phyloP scores from a whole-genome alignment of 371 early-diverging fungal genomes.

The Apophysomyces trapeziformis region DNA sequence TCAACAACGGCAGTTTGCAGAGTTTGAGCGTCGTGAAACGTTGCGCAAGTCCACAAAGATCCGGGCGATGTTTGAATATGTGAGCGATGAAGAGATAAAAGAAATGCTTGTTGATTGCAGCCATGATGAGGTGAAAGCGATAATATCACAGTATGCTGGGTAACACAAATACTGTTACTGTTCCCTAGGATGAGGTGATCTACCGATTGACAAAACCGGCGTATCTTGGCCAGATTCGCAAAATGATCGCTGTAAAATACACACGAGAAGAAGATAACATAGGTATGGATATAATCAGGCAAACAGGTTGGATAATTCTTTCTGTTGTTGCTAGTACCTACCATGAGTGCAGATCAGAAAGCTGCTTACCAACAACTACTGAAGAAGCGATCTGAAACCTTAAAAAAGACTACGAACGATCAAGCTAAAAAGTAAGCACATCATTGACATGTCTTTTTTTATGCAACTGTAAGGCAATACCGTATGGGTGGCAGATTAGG shows the following conservation, averaged over 20 bases:
- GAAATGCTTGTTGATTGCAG: slow-evolving; percentile 75
- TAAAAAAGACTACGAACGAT: slow-evolving; percentile 75
- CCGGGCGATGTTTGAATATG: slow-evolving; percentile 70
- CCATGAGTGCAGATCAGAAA: slow-evolving; percentile 76
- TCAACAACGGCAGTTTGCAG: slow-evolving; percentile 83
- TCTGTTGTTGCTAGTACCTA: slow-evolving; percentile 18
- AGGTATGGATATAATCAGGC: slow-evolving; percentile 15
- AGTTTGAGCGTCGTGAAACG: slow-evolving; percentile 76
- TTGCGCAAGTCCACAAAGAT: slow-evolving; percentile 72
- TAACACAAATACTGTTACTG: slow-evolving; percentile 2
- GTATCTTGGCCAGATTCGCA: slow-evolving; percentile 69
- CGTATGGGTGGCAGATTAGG: slow-evolving; percentile 58
- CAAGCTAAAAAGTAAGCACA: slow-evolving; percentile 69
- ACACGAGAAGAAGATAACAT: slow-evolving; percentile 37
- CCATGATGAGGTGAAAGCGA: slow-evolving; percentile 71
- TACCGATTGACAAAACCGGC: slow-evolving; percentile 72
- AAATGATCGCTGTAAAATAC: slow-evolving; percentile 66
- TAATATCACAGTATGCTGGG: background rate
- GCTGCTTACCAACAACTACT: slow-evolving; percentile 81
- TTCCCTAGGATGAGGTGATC: slow-evolving; percentile 65
- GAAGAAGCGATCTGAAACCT: slow-evolving; percentile 74
- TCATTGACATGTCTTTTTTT: background rate
- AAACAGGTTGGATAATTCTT: background rate
- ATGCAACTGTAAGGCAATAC: slow-evolving; percentile 11
- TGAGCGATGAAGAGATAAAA: slow-evolving; percentile 81